phyloP scores from a whole-genome alignment of 2,329 filamentous ascomycete genomes.

The Phialophora verrucosa region DNA sequence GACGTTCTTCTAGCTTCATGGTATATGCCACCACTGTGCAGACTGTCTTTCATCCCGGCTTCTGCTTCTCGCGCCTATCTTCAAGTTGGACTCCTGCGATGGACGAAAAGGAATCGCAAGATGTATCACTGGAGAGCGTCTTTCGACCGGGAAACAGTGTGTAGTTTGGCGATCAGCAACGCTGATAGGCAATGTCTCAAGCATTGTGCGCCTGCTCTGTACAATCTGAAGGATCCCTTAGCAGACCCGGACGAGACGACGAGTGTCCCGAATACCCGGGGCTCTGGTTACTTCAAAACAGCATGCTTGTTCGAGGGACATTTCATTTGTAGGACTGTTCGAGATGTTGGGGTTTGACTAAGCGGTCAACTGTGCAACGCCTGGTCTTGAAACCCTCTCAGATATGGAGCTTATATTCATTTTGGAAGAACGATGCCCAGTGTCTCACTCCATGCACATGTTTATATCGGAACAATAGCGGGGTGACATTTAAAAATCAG shows the following conservation, averaged over 20 bases:
- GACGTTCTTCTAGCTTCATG: conserved; percentile 26
- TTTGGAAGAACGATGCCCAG: neutral
- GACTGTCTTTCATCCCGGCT: conserved; percentile 37
- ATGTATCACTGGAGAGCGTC: conserved; percentile 28
- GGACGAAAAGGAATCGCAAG: conserved; percentile 15
- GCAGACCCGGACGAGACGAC: neutral
- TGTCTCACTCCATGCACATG: neutral
- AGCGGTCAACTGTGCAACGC: neutral
- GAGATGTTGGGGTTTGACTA: neutral
- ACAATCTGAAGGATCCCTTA: neutral
- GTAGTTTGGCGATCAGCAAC: neutral
- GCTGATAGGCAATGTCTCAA: neutral
- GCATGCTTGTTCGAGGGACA: neutral
- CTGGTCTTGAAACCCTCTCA: neutral
- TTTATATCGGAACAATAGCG: neutral
- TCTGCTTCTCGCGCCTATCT: conserved; percentile 34
- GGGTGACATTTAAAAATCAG: conserved; percentile 9
- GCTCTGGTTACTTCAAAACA: neutral
- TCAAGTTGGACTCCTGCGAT: conserved; percentile 12
- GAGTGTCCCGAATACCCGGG: neutral
- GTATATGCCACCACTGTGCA: conserved; percentile 30
- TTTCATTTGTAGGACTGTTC: neutral
- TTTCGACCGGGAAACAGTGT: neutral
- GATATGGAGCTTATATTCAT: neutral
- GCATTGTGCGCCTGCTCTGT: neutral